Conservation (phyloP, 345 rosid genomes). For the Hibiscus mutabilis region DNA sequence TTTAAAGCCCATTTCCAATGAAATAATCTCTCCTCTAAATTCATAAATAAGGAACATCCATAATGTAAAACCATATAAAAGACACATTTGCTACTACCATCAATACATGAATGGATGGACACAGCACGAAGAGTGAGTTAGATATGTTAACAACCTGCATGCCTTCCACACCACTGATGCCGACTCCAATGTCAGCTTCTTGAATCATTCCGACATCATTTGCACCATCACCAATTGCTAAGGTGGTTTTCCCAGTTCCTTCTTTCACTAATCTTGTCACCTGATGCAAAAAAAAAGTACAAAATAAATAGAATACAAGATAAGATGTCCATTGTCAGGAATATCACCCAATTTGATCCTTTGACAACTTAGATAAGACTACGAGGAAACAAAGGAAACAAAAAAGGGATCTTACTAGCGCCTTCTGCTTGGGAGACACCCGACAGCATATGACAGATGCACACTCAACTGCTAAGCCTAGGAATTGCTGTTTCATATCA, state of each 20-base stretch:
- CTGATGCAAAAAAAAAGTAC: slow-evolving; percentile 28
- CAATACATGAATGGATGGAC: not conserved
- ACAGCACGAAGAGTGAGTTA: slow-evolving; percentile 8
- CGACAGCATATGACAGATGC: slow-evolving; percentile 99
- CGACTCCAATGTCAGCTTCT: slow-evolving; percentile 99
- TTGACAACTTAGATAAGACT: not conserved
- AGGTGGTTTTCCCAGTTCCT: slow-evolving; percentile 85
- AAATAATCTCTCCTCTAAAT: not conserved
- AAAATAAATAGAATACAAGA: slow-evolving; percentile 10
- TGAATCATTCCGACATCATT: slow-evolving; percentile 99
- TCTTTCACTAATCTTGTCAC: slow-evolving; percentile 87
- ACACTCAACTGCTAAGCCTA: slow-evolving; percentile 81
- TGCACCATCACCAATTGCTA: slow-evolving; percentile 98
- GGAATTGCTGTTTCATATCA: slow-evolving; percentile 78
- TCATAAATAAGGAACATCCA: not conserved
- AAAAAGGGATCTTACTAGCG: slow-evolving; percentile 48
- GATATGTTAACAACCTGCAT: slow-evolving; percentile 71
- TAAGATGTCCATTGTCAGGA: not conserved
- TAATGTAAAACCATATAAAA: not conserved
- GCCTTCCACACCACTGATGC: slow-evolving; percentile 98
- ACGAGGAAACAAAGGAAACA: not conserved
- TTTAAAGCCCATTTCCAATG: not conserved
- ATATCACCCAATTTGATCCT: not conserved
- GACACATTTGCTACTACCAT: not conserved
- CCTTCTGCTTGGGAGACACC: slow-evolving; percentile 97